Percentiles rank a stretch among this genome's conserved stretches.
Conservation (phyloP, 306 rosid species). For the Acmispon strigosus region DNA sequence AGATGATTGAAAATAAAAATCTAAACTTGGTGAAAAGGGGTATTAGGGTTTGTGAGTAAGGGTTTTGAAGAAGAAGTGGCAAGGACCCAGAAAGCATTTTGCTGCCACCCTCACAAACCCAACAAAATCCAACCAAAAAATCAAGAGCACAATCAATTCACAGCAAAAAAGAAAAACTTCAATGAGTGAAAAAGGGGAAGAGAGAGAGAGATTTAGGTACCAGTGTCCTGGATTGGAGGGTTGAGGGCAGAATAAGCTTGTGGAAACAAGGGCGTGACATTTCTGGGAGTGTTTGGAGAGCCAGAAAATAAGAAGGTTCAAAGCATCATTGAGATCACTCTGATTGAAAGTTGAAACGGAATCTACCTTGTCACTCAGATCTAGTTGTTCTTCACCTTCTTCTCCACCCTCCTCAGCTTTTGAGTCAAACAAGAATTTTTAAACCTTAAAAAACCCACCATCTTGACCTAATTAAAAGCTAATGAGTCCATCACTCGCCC, state of each 20-base stretch:
- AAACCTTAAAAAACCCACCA: constrained; percentile 28
- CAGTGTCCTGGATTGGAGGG: constrained; percentile 67
- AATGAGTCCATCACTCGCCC: constrained; percentile 17
- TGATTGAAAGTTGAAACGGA: constrained; percentile 18
- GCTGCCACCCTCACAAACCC: neutral
- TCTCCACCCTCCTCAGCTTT: constrained; percentile 36
- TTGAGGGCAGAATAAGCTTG: constrained; percentile 62
- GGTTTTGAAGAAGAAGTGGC: neutral
- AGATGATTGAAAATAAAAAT: neutral
- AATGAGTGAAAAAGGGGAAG: neutral
- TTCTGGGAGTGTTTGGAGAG: constrained; percentile 16
- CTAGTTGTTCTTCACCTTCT: constrained; percentile 25
- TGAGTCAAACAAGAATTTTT: constrained; percentile 50
- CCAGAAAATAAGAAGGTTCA: constrained; percentile 16
- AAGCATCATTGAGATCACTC: constrained; percentile 19
- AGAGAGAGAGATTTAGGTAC: constrained; percentile 33
- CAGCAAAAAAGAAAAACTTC: neutral
- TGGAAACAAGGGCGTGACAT: constrained; percentile 77
- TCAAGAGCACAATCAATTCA: constrained; percentile 6
- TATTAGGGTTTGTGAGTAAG: neutral
- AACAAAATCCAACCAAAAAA: neutral
- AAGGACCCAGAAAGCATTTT: neutral
- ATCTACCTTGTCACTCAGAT: constrained; percentile 33
- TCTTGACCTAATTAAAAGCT: constrained; percentile 46
- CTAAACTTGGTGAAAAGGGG: neutral